Evolutionary conservation across 805 yeast genomes (phyloP).

Genomic region (Teunomyces atbi): DNA sequence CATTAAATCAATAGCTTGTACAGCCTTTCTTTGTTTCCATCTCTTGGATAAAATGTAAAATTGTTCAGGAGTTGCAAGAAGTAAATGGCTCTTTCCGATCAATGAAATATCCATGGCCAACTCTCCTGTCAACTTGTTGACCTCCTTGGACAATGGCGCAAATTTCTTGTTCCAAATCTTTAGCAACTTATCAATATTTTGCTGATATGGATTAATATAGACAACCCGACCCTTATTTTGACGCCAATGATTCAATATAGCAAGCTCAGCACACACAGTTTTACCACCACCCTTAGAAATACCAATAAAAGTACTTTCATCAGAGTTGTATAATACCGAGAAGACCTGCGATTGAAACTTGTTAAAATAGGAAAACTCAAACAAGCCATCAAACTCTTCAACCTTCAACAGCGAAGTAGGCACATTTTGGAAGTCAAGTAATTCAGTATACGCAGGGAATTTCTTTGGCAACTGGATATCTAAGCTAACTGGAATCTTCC

Average conservation of each 20-base stretch:
- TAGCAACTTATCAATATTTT: slow-evolving; percentile 45
- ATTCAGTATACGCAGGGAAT: slow-evolving; percentile 59
- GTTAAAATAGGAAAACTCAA: slow-evolving; percentile 58
- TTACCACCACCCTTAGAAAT: slow-evolving; percentile 77
- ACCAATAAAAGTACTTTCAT: slow-evolving; percentile 65
- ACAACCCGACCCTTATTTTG: slow-evolving; percentile 67
- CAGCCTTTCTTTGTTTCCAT: slow-evolving; percentile 76
- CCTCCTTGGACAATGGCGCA: slow-evolving; percentile 45
- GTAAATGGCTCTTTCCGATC: slow-evolving; percentile 60
- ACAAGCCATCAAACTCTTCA: slow-evolving; percentile 46
- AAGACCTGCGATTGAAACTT: slow-evolving; percentile 72
- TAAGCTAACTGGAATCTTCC: slow-evolving; percentile 55
- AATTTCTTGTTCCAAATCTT: slow-evolving; percentile 56
- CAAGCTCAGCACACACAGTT: slow-evolving; percentile 67
- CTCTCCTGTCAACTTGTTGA: slow-evolving; percentile 58
- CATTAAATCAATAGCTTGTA: slow-evolving; percentile 65
- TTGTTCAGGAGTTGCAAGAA: slow-evolving; percentile 76
- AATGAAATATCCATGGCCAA: slow-evolving; percentile 50
- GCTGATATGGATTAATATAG: slow-evolving; percentile 66
- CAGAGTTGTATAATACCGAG: slow-evolving; percentile 53
- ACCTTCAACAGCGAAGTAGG: slow-evolving; percentile 49
- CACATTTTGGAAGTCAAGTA: slow-evolving; percentile 51
- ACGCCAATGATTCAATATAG: slow-evolving; percentile 71
- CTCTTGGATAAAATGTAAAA: slow-evolving; percentile 72
- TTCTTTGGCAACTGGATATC: slow-evolving; percentile 57